Conservation (phyloP, 2,329 filamentous ascomycete species). For the Pseudogymnoascus sp. region DNA sequence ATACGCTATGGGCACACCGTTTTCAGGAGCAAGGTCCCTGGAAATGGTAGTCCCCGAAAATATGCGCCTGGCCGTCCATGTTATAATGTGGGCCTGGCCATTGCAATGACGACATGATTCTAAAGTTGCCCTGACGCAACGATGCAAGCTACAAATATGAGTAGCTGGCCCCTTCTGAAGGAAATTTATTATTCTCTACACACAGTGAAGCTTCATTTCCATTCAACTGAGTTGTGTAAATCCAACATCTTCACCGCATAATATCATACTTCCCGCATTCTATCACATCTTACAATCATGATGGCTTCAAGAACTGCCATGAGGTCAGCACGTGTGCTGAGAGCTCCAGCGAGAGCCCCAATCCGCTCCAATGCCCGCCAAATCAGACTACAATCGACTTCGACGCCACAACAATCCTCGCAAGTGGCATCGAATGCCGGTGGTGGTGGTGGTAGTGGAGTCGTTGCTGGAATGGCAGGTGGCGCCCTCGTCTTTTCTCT, state of each 20-base stretch:
- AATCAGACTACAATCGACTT: conserved; percentile 15
- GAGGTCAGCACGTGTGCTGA: conserved; percentile 19
- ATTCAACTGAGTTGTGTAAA: background rate
- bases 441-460: conserved; percentile 29
- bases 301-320: conserved; percentile 24
- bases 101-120: background rate
- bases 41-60: background rate
- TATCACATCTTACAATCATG: conserved; percentile 7
- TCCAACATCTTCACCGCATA: background rate
- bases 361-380: conserved; percentile 26
- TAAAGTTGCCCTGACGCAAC: background rate
- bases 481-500: conserved; percentile 36
- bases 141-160: background rate
- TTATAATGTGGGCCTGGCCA: background rate
- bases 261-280: background rate
- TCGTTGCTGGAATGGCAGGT: conserved; percentile 41
- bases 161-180: background rate
- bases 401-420: conserved; percentile 11
- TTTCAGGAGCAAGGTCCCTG: conserved; percentile 3
- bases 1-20: background rate
- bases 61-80: background rate
- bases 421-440: conserved; percentile 19
- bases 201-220: background rate
- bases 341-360: conserved; percentile 14
- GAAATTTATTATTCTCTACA: background rate